A percentile compares a stretch with the other conserved stretches of the same genome.
These are phyloP conservation scores for Corniculantispora saksenae DNA, from an alignment of 2,329 filamentous ascomycete genomes.

Conservation along the genomic window DNA sequence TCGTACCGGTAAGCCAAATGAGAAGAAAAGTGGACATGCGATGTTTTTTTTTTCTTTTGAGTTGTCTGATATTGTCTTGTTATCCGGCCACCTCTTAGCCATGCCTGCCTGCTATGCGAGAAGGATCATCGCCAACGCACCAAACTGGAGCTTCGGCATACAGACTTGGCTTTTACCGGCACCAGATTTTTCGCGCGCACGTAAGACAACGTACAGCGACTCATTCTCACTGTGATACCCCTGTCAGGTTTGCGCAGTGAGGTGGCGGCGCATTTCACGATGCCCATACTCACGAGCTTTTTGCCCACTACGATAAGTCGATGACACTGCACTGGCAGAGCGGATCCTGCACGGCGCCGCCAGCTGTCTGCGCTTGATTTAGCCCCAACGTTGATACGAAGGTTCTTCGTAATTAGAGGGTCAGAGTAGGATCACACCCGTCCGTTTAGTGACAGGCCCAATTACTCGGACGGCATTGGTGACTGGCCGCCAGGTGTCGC, in stretches of 20 bases:
- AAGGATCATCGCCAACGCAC: slow-evolving; percentile 15
- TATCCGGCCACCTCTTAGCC: neutral
- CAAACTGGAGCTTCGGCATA: slow-evolving; percentile 1
- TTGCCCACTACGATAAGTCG: neutral
- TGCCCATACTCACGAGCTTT: neutral
- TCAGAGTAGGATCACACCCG: neutral
- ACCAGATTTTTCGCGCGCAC: neutral
- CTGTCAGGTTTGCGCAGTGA: neutral
- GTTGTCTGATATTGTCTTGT: neutral
- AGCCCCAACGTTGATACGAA: slow-evolving; percentile 13
- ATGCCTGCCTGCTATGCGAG: neutral
- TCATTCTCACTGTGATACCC: neutral
- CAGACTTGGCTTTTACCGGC: neutral
- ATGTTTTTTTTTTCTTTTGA: slow-evolving; percentile 4
- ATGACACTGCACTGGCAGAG: neutral
- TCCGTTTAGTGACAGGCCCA: neutral
- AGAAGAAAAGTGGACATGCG: neutral
- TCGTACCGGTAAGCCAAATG: slow-evolving; percentile 2
- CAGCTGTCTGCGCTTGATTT: neutral
- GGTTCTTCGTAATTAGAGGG: neutral
- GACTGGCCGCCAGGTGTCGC: neutral
- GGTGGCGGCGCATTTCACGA: neutral
- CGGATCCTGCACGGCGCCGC: neutral
- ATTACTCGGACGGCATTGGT: neutral
- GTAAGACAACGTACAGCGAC: neutral